These are phyloP conservation scores for Colletotrichum orchidophilum DNA, from an alignment of 2,329 filamentous ascomycete genomes.

Conservation along the genomic window DNA sequence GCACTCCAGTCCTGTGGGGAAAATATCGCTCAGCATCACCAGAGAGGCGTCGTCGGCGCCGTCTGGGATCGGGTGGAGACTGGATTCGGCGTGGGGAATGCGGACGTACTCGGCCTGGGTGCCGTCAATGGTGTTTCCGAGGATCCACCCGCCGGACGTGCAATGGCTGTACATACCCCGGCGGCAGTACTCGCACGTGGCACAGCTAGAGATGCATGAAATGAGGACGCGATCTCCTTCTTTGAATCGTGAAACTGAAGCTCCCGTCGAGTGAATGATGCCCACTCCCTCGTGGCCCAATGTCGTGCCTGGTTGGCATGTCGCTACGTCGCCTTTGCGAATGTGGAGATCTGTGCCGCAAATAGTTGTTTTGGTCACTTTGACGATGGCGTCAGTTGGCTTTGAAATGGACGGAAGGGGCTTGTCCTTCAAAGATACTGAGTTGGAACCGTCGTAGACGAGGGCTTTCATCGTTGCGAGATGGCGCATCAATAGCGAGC, in stretches of 20 bases:
- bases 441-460: constrained; percentile 48
- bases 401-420: constrained; percentile 41
- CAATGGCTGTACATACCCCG: constrained; percentile 63
- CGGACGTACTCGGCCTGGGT: constrained; percentile 68
- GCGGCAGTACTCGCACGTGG: constrained; percentile 60
- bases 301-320: constrained; percentile 34
- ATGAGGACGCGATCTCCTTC: constrained; percentile 51
- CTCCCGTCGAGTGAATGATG: constrained; percentile 45
- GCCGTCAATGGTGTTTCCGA: constrained; percentile 62
- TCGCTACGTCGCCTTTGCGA: constrained; percentile 41
- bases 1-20: constrained; percentile 65
- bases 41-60: constrained; percentile 58
- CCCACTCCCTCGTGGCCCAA: constrained; percentile 55
- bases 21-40: constrained; percentile 58
- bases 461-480: constrained; percentile 55
- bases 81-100: constrained; percentile 74
- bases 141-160: constrained; percentile 61
- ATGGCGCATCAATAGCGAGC: background rate
- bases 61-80: constrained; percentile 65
- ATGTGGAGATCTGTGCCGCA: constrained; percentile 48
- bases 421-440: constrained; percentile 46
- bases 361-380: constrained; percentile 45
- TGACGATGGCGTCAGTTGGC: constrained; percentile 46
- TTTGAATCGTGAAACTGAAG: constrained; percentile 44
- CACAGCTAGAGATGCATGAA: constrained; percentile 51